phyloP scores from a whole-genome alignment of 2,329 filamentous ascomycete genomes.

The Leptographium wingfieldii region DNA sequence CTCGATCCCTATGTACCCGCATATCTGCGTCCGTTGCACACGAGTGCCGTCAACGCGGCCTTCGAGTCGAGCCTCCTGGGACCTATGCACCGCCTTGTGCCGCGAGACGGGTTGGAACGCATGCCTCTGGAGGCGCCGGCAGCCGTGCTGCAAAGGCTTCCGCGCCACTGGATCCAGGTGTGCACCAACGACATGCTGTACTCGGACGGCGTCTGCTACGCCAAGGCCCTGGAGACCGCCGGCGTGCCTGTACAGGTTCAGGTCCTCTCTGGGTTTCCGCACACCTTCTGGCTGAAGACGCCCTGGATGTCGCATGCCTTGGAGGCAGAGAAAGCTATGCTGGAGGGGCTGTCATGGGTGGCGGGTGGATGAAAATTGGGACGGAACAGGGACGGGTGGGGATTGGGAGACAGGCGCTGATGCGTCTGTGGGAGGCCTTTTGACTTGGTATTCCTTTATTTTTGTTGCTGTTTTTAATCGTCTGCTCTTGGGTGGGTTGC shows the following conservation, averaged over 20 bases:
- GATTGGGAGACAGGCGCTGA: not conserved
- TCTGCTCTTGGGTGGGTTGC: not conserved
- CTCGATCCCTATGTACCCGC: conserved; percentile 22
- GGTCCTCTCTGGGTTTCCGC: conserved; percentile 33
- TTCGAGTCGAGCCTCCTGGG: conserved; percentile 25
- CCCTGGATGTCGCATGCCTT: conserved; percentile 27
- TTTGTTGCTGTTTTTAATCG: not conserved
- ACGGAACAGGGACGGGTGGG: too few relatives aligned
- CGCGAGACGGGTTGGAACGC: conserved; percentile 26
- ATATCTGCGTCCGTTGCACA: conserved; percentile 24
- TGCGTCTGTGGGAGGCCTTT: not conserved
- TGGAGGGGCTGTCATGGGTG: conserved; percentile 29
- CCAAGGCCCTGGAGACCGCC: conserved; percentile 25
- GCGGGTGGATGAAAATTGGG: conserved; percentile 3
- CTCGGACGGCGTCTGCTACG: conserved; percentile 38
- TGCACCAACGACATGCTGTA: conserved; percentile 38
- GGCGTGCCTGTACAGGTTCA: conserved; percentile 28
- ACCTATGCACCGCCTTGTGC: conserved; percentile 20
- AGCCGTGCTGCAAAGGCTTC: conserved; percentile 20
- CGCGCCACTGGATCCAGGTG: conserved; percentile 35
- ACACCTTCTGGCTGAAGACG: conserved; percentile 39
- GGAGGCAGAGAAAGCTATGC: conserved; percentile 28
- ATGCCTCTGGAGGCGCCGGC: conserved; percentile 28
- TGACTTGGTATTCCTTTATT: not conserved
- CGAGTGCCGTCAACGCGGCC: conserved; percentile 21